Evolutionary conservation across 192 early-diverging fungal genomes (phyloP), one percentile per base, ranked within the genome.

Genomic region (Lobosporangium transversale): DNA sequence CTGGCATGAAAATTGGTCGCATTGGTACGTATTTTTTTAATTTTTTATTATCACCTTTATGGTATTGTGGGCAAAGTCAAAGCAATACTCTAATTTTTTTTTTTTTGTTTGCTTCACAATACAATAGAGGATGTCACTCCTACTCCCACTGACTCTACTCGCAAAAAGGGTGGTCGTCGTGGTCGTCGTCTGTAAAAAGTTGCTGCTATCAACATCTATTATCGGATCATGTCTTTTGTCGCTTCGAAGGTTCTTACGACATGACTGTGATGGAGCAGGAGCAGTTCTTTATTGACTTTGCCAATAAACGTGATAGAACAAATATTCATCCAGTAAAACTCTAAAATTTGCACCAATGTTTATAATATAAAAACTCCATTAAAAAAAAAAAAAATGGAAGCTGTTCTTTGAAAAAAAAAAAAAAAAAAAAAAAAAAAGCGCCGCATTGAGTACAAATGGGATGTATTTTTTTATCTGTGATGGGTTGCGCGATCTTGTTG

Each of bases 151-250:
- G 98, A 99, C 86, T 91, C 89, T 82, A 99, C 98, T 83, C 92
- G 98, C 74, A 89, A 91, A 64, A 98, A 97, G 93, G 98, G 98
- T 87, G 98, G 98, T 93, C 95, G 98, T 80, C 95, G 98, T 89
- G 98, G 98, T 95, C 95, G 98, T 89, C 97, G 98, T 90, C 86
- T 95, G 78, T 95, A 86, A 88, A 67, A 30, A 40, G 37, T 56
- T 66, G 62, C 51, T 53, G 23, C 43, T 53, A 20, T 65, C 53
- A 20, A 33, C 23, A 18, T 47, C 14, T 40, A 14, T 40, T 14
- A 40, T 59, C 29, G 27, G 55, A 37, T 23, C 30, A 9, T 57
- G 55, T 57, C 48, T 9, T 21, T 50, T 50, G 30, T 33, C 36
- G 20, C 47, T 27, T 18, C 32, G n/a, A 65, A 55, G 32, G 11